Percentiles rank a stretch among this genome's conserved stretches.
phyloP scores from a whole-genome alignment of 2,329 filamentous ascomycete species.

The Aspergillus puulaauensis region DNA sequence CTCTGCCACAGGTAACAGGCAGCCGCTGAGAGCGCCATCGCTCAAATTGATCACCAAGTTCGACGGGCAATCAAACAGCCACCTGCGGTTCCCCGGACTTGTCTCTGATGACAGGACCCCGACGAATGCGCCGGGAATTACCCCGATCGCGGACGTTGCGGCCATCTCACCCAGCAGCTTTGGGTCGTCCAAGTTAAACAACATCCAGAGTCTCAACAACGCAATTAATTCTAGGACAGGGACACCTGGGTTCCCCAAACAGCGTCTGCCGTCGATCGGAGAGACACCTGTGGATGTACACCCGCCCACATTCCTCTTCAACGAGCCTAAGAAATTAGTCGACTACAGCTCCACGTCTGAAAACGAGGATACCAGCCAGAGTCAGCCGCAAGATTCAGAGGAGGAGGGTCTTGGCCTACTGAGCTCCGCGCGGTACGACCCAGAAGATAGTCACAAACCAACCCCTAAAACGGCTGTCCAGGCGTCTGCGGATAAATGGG shows the following conservation, averaged over 20 bases:
- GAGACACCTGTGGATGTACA: slow-evolving; percentile 61
- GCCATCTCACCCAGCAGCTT: slow-evolving; percentile 66
- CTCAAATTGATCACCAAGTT: slow-evolving; percentile 93
- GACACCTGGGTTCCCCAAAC: slow-evolving; percentile 60
- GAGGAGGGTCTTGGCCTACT: slow-evolving; percentile 36
- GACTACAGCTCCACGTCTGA: slow-evolving; percentile 52
- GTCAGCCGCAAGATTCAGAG: slow-evolving; percentile 30
- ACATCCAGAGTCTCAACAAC: slow-evolving; percentile 68
- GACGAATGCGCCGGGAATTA: slow-evolving; percentile 73
- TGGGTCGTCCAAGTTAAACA: slow-evolving; percentile 56
- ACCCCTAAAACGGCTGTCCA: slow-evolving; percentile 65
- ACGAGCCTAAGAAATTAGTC: slow-evolving; percentile 42
- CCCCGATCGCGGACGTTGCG: slow-evolving; percentile 81
- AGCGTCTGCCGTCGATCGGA: slow-evolving; percentile 75
- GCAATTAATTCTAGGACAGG: slow-evolving; percentile 66
- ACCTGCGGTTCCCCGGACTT: slow-evolving; percentile 63
- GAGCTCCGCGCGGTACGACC: slow-evolving; percentile 47
- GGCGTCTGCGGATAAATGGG: slow-evolving; percentile 63
- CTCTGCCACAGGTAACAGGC: slow-evolving; percentile 55
- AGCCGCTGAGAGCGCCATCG: slow-evolving; percentile 75
- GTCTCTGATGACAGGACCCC: slow-evolving; percentile 65
- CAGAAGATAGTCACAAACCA: slow-evolving; percentile 39
- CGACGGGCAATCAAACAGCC: slow-evolving; percentile 48
- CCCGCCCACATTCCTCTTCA: slow-evolving; percentile 42
- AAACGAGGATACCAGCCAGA: slow-evolving; percentile 28